Conservation (phyloP, 768 basidiomycete species). For the Rubroboletus satanas region DNA sequence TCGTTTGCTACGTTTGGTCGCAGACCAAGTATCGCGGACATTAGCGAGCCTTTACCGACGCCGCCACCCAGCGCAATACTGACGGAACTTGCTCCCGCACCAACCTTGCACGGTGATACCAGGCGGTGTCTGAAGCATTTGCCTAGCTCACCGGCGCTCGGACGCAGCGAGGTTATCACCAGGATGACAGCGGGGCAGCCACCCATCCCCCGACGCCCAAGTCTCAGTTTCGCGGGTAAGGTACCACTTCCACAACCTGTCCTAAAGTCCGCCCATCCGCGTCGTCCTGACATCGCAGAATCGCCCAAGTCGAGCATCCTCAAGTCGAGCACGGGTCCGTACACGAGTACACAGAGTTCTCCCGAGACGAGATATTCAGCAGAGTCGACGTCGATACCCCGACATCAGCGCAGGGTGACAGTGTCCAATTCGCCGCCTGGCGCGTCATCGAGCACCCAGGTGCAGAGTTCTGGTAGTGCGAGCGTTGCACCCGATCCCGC, state of each 20-base stretch:
- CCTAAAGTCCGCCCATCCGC: neutral
- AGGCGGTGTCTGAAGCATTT: slow-evolving; percentile 20
- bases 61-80: slow-evolving; percentile 13
- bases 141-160: slow-evolving; percentile 23
- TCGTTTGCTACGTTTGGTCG: slow-evolving; percentile 30
- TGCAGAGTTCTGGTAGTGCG: neutral
- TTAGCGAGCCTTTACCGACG: slow-evolving; percentile 17
- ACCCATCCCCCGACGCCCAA: slow-evolving; percentile 12
- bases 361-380: neutral
- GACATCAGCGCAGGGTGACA: slow-evolving; percentile 20
- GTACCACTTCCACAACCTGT: neutral
- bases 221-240: slow-evolving; percentile 5
- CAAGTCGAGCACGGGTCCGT: slow-evolving; percentile 9
- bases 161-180: neutral
- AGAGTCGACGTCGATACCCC: neutral
- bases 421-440: slow-evolving; percentile 17
- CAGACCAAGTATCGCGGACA: slow-evolving; percentile 22
- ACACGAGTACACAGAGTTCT: slow-evolving; percentile 4
- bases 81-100: slow-evolving; percentile 18
- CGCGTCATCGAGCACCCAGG: neutral
- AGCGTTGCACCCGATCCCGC: neutral
- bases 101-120: slow-evolving; percentile 8
- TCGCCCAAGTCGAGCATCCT: slow-evolving; percentile 15
- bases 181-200: neutral
- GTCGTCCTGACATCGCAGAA: slow-evolving; percentile 3